These are phyloP conservation scores for Enterocytospora artemiae DNA, from an alignment of 371 early-diverging fungal species.

Conservation along the genomic window DNA sequence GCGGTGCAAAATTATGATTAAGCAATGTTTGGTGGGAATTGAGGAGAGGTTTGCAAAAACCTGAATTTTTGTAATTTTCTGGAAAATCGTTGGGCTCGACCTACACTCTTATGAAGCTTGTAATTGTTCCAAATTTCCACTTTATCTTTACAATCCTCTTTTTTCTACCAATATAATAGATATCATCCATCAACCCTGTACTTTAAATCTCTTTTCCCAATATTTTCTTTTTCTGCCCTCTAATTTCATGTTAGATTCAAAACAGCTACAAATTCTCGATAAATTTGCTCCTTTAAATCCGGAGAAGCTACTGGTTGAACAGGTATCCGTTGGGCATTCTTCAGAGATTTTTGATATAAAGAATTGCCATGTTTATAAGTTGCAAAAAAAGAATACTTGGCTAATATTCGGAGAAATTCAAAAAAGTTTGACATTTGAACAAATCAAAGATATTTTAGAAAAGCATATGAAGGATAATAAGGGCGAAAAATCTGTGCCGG, in stretches of 20 bases:
- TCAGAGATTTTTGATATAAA: not conserved
- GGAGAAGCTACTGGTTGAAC: not conserved
- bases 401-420: constrained; percentile 16
- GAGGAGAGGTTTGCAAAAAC: too few species aligned
- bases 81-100: too few species aligned
- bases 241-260: not conserved
- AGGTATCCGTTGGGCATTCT: not conserved
- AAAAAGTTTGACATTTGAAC: constrained; percentile 7
- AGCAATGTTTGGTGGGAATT: too few species aligned
- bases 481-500: not conserved
- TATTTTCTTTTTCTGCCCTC: too few species aligned
- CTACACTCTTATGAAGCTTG: too few species aligned
- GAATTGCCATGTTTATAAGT: constrained; percentile 1
- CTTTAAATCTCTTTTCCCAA: too few species aligned
- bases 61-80: too few species aligned
- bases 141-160: too few species aligned
- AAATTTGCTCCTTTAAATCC: not conserved
- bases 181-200: too few species aligned
- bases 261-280: constrained; percentile 3
- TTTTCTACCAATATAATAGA: too few species aligned
- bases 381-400: not conserved
- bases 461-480: not conserved
- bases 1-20: too few species aligned
- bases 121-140: too few species aligned
- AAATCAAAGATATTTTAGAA: constrained; percentile 7